These are phyloP conservation scores for Xylaria sp. DNA, from an alignment of 2,329 filamentous ascomycete genomes.

Conservation along the genomic window DNA sequence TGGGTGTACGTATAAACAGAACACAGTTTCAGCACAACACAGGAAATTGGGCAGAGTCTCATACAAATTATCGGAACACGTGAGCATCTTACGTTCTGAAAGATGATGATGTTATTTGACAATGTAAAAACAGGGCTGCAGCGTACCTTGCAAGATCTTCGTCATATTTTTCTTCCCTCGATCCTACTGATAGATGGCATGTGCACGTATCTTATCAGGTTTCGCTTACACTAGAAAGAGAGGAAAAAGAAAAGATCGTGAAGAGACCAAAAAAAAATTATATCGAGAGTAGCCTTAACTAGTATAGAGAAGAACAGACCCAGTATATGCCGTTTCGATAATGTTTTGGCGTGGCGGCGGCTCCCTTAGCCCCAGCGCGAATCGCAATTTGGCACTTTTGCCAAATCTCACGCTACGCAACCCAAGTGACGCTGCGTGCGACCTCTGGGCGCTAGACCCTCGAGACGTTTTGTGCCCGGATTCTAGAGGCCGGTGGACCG, in stretches of 20 bases:
- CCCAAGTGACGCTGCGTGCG: background rate
- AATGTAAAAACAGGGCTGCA: no score
- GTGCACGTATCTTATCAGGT: no score
- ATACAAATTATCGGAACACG: background rate
- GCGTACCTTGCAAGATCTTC: no score
- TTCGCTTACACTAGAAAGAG: no score
- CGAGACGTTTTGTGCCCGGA: conserved; percentile 6
- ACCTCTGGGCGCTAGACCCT: conserved; percentile 1
- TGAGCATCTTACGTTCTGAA: background rate
- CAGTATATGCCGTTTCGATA: conserved; percentile 1
- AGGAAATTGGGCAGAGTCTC: no score
- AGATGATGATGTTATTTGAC: no score
- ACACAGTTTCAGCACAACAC: no score
- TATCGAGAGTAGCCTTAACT: background rate
- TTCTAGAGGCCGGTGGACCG: conserved; percentile 21
- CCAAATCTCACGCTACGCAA: background rate
- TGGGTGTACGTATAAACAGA: no score
- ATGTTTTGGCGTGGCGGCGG: conserved; percentile 2
- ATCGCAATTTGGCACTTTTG: conserved; percentile 15
- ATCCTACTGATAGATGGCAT: no score
- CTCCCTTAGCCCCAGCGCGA: background rate
- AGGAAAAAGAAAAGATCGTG: no score
- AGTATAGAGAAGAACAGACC: background rate
- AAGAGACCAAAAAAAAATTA: background rate
- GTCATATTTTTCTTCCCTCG: no score